Conservation (phyloP, 2,329 filamentous ascomycete species). For the Amauroascus niger region DNA sequence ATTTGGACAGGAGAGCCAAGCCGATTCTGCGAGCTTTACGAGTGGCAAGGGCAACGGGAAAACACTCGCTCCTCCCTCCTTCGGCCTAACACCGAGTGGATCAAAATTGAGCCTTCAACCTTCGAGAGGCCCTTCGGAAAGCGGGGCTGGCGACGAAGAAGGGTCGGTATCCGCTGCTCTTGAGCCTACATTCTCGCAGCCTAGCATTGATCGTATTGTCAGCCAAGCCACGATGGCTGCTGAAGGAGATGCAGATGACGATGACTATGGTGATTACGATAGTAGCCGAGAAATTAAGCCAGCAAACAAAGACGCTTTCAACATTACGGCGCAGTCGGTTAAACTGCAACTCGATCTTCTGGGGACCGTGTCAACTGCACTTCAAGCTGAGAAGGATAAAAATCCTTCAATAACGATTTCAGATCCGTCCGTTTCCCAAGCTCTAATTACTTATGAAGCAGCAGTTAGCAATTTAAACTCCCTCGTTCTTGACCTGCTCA, state of each 20-base stretch:
- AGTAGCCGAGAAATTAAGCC: conserved; percentile 63
- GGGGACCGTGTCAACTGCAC: conserved; percentile 70
- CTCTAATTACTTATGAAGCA: conserved; percentile 74
- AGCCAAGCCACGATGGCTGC: conserved; percentile 44
- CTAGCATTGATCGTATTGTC: conserved; percentile 41
- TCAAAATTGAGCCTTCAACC: conserved; percentile 43
- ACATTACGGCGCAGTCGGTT: conserved; percentile 92
- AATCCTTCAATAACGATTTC: conserved; percentile 64
- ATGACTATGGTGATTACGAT: conserved; percentile 70
- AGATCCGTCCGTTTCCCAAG: conserved; percentile 65
- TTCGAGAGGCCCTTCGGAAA: conserved; percentile 41
- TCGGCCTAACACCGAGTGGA: conserved; percentile 31
- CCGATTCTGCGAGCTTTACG: conserved; percentile 28
- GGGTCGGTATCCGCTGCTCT: conserved; percentile 42
- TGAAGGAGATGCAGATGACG: conserved; percentile 57
- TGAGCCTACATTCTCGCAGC: conserved; percentile 45
- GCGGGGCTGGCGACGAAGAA: conserved; percentile 45
- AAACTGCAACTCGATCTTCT: conserved; percentile 87
- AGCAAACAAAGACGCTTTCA: conserved; percentile 83
- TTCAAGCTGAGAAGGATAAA: conserved; percentile 60
- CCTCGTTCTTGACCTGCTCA: conserved; percentile 74
- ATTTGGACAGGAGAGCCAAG: conserved; percentile 42
- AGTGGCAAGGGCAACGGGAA: conserved; percentile 30
- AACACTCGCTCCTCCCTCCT: conserved; percentile 26
- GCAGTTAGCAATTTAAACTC: conserved; percentile 80